Evolutionary conservation across 768 basidiomycete species (phyloP).

Genomic region (Psilocybe cubensis): DNA sequence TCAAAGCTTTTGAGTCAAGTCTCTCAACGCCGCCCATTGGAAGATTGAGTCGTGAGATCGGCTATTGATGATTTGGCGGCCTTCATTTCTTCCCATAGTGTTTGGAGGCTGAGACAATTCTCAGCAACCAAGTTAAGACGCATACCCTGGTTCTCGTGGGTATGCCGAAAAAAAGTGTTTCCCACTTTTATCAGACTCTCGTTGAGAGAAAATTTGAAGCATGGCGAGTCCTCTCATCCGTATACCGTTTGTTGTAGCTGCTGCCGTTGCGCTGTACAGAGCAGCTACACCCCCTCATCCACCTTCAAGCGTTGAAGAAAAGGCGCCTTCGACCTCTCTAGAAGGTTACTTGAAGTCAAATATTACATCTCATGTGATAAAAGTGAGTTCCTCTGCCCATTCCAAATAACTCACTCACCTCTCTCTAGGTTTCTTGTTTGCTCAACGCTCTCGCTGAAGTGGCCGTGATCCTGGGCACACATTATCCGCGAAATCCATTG

Average conservation of each 20-base stretch:
- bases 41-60: too few relatives aligned
- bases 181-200: too few relatives aligned
- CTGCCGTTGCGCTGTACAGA: constrained; percentile 46
- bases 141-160: too few relatives aligned
- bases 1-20: not conserved
- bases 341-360: constrained; percentile 40
- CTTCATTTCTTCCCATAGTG: too few relatives aligned
- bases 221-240: constrained; percentile 35
- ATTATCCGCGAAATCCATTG: constrained; percentile 21
- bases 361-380: constrained; percentile 38
- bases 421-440: constrained; percentile 40
- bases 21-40: not conserved
- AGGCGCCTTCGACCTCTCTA: constrained; percentile 34
- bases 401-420: not conserved
- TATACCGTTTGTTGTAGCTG: constrained; percentile 45
- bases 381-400: not conserved
- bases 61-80: too few relatives aligned
- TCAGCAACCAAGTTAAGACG: too few relatives aligned
- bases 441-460: constrained; percentile 39
- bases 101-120: too few relatives aligned
- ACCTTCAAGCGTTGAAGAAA: constrained; percentile 36
- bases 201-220: too few relatives aligned
- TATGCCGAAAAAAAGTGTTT: too few relatives aligned
- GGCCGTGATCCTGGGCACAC: constrained; percentile 36
- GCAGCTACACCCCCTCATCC: constrained; percentile 51